phyloP scores from a whole-genome alignment of 495 filamentous ascomycete genomes.

The Penicillium angulare region DNA sequence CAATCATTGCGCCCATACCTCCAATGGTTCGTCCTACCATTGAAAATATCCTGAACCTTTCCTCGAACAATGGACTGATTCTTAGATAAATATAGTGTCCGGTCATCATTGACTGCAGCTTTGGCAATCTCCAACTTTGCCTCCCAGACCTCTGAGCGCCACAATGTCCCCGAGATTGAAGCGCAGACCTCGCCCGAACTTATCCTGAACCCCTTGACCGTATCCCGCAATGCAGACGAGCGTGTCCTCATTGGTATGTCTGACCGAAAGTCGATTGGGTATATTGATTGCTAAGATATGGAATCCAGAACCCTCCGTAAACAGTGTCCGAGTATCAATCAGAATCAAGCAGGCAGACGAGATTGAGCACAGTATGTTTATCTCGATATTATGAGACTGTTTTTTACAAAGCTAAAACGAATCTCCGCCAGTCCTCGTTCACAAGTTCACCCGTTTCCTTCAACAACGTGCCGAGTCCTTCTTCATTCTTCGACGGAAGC shows the following conservation, averaged over 20 bases:
- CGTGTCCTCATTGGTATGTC: constrained; percentile 63
- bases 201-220: constrained; percentile 75
- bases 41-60: not conserved
- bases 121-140: constrained; percentile 97
- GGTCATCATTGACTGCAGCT: constrained; percentile 89
- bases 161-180: constrained; percentile 96
- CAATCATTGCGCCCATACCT: constrained; percentile 98
- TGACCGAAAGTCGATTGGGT: too few species aligned
- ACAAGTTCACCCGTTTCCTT: constrained; percentile 96
- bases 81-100: constrained; percentile 58
- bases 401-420: not conserved
- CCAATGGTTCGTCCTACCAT: constrained; percentile 39
- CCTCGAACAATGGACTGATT: constrained; percentile 1
- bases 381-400: not conserved
- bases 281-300: not conserved
- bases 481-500: constrained; percentile 92
- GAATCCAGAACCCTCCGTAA: constrained; percentile 76
- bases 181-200: constrained; percentile 89
- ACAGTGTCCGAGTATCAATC: constrained; percentile 92
- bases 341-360: constrained; percentile 99
- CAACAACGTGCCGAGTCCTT: constrained; percentile 96
- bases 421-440: constrained; percentile 57
- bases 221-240: constrained; percentile 87
- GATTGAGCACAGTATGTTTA: constrained; percentile 75
- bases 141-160: constrained; percentile 90